Conservation (phyloP, 768 basidiomycete species). For the Krasilnikovozyma curviuscula region DNA sequence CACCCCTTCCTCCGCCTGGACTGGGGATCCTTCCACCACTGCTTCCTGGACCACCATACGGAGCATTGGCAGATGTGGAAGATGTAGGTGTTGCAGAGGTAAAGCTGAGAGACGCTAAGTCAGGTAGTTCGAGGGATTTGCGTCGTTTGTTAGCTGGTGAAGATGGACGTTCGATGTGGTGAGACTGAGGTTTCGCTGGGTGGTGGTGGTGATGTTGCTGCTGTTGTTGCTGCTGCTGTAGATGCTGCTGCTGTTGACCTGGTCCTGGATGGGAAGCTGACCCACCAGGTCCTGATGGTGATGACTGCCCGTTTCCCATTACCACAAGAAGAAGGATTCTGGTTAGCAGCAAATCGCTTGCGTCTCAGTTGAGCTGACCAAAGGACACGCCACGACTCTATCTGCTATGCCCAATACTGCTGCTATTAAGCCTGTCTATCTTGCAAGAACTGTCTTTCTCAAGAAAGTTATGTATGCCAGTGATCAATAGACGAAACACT, state of each 20-base stretch:
- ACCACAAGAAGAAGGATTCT: no score
- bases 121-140: conserved; percentile 54
- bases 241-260: background rate
- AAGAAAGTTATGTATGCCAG: no score
- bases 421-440: no score
- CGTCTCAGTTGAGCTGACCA: no score
- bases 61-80: conserved; percentile 20
- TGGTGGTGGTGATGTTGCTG: background rate
- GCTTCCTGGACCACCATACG: background rate
- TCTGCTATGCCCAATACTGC: no score
- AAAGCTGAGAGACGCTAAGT: conserved; percentile 39
- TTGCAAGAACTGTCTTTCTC: no score
- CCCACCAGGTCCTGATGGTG: background rate
- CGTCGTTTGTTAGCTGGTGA: background rate
- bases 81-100: conserved; percentile 25
- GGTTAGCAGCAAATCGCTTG: no score
- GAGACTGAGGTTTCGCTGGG: background rate
- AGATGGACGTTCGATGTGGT: no score
- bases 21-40: background rate
- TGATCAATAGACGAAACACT: no score
- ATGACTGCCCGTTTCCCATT: conserved; percentile 12
- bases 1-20: background rate
- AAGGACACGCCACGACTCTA: no score
- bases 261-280: background rate
- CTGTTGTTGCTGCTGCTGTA: background rate